A percentile compares a stretch with the other conserved stretches of the same genome.
phyloP scores from a whole-genome alignment of 306 rosid genomes.

The Styphnolobium japonicum region DNA sequence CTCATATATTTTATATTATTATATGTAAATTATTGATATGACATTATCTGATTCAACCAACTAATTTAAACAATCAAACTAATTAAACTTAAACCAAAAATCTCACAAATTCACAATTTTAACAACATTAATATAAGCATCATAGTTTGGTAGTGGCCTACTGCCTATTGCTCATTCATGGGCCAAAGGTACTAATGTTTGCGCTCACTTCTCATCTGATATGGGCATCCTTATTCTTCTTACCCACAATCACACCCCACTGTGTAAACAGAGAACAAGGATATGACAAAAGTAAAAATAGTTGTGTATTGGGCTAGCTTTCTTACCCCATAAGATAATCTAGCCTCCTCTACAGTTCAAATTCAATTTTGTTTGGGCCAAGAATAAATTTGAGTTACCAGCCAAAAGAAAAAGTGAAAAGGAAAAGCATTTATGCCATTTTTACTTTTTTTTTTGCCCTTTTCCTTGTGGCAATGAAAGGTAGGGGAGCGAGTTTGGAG shows the following conservation, averaged over 20 bases:
- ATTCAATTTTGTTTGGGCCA: conserved; percentile 28
- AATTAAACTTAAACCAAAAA: too few relatives aligned
- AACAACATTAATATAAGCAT: too few relatives aligned
- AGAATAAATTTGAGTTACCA: not conserved
- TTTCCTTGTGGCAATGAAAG: not conserved
- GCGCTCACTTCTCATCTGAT: not conserved
- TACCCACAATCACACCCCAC: not conserved
- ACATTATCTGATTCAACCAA: too few relatives aligned
- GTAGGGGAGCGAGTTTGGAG: not conserved
- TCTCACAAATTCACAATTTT: too few relatives aligned
- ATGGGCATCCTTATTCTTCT: not conserved
- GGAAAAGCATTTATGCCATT: conserved; percentile 23
- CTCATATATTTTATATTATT: too few relatives aligned
- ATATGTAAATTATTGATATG: too few relatives aligned
- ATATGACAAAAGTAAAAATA: not conserved
- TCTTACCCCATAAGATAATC: not conserved
- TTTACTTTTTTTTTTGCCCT: not conserved
- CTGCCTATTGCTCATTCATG: too few relatives aligned
- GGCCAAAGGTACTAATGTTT: not conserved
- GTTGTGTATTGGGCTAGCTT: conserved; percentile 14
- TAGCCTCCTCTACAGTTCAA: conserved; percentile 17
- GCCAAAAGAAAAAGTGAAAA: conserved; percentile 20
- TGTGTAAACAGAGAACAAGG: not conserved
- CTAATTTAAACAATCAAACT: too few relatives aligned
- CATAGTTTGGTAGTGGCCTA: not conserved